phyloP scores from a whole-genome alignment of 2,329 filamentous ascomycete species.

The Talaromyces sp. region DNA sequence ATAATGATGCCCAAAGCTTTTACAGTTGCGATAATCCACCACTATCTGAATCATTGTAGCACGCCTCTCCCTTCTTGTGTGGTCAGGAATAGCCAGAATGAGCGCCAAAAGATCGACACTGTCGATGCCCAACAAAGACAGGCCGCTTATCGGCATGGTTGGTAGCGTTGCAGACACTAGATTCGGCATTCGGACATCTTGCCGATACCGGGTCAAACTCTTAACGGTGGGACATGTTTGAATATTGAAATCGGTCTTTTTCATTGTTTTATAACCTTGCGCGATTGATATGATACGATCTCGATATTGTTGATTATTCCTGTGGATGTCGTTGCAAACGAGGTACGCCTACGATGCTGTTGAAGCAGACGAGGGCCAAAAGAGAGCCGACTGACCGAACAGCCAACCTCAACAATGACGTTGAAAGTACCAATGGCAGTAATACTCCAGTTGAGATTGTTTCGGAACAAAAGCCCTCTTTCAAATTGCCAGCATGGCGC shows the following conservation, averaged over 20 bases:
- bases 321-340: background rate
- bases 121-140: background rate
- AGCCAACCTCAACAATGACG: background rate
- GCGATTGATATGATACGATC: background rate
- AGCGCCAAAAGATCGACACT: too few species aligned
- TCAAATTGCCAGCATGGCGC: conserved; percentile 24
- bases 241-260: background rate
- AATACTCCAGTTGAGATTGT: background rate
- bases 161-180: background rate
- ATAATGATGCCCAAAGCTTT: too few species aligned
- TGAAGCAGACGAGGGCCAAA: background rate
- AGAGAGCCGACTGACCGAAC: background rate
- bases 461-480: background rate
- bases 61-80: too few species aligned
- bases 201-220: background rate
- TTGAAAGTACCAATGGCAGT: background rate
- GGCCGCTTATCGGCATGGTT: background rate
- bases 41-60: too few species aligned
- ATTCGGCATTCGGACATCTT: background rate
- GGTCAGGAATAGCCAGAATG: too few species aligned
- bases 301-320: background rate
- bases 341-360: background rate
- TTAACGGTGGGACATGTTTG: background rate
- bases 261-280: background rate
- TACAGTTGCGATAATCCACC: too few species aligned